Percentiles rank a stretch among this genome's conserved stretches.
Evolutionary conservation across 2,329 filamentous ascomycete species (phyloP).

Genomic region (Talaromyces sp.): DNA sequence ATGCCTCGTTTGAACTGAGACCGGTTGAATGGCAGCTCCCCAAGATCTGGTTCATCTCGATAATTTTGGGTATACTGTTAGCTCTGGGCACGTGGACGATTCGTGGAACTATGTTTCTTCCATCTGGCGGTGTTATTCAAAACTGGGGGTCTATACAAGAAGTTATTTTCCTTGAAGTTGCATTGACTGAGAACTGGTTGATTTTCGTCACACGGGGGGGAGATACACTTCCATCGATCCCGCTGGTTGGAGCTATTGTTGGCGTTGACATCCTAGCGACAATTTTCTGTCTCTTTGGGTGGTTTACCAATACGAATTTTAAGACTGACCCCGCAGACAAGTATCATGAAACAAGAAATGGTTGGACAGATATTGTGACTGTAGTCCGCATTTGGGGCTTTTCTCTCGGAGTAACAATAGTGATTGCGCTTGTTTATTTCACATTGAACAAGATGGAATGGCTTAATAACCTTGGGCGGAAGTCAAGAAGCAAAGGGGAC

Average conservation of each 20-base stretch:
- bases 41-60: conserved; percentile 71
- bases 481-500: conserved; percentile 44
- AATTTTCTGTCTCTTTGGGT: conserved; percentile 71
- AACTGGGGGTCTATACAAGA: conserved; percentile 72
- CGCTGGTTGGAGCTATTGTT: conserved; percentile 65
- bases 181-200: conserved; percentile 90
- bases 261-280: conserved; percentile 68
- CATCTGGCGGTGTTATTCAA: conserved; percentile 67
- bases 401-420: conserved; percentile 48
- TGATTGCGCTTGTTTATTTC: conserved; percentile 49
- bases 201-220: conserved; percentile 90
- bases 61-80: conserved; percentile 59
- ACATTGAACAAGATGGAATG: conserved; percentile 41
- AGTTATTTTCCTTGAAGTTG: conserved; percentile 83
- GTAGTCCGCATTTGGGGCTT: conserved; percentile 50
- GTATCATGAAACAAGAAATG: conserved; percentile 41
- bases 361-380: conserved; percentile 56
- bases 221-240: conserved; percentile 68
- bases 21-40: conserved; percentile 79
- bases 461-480: conserved; percentile 46
- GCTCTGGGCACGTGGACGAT: conserved; percentile 70
- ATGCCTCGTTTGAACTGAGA: conserved; percentile 71
- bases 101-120: conserved; percentile 65
- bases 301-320: conserved; percentile 57
- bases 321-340: conserved; percentile 21